Conservation (phyloP, 2,329 filamentous ascomycete species). For the Celoporthe dispersa region DNA sequence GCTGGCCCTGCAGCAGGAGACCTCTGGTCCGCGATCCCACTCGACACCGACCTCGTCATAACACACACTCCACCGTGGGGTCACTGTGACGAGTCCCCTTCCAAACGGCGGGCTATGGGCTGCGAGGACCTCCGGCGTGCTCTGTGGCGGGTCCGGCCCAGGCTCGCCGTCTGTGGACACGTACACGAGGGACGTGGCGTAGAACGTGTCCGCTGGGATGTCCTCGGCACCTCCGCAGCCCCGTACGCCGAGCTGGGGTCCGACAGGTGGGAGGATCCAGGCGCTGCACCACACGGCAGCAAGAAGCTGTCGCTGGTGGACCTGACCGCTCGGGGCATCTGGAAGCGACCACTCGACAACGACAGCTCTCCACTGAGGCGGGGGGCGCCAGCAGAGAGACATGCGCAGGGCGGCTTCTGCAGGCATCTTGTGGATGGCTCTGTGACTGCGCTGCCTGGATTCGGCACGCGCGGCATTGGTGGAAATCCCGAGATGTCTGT, state of each 20-base stretch:
- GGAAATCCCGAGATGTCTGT: constrained; percentile 44
- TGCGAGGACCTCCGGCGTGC: constrained; percentile 63
- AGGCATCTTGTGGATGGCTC: constrained; percentile 4
- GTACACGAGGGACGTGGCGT: constrained; percentile 71
- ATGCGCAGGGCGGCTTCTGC: not conserved
- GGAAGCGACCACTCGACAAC: constrained; percentile 48
- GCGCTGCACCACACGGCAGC: constrained; percentile 45
- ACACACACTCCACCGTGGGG: constrained; percentile 70
- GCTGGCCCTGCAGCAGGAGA: constrained; percentile 21
- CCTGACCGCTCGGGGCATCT: constrained; percentile 52
- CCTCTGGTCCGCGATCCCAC: constrained; percentile 66
- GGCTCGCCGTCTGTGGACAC: constrained; percentile 72
- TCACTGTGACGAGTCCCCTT: constrained; percentile 58
- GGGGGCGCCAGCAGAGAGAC: not conserved
- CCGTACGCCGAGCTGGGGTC: constrained; percentile 50
- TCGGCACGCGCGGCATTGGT: constrained; percentile 45
- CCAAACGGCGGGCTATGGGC: constrained; percentile 50
- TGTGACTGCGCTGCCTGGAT: constrained; percentile 33
- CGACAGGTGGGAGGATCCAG: constrained; percentile 63
- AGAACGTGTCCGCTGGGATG: constrained; percentile 65
- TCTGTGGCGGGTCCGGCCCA: constrained; percentile 65
- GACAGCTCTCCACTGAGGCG: constrained; percentile 41
- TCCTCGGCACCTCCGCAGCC: constrained; percentile 42
- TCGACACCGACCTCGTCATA: constrained; percentile 67
- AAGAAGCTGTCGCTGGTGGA: constrained; percentile 70